Evolutionary conservation across 2,329 filamentous ascomycete genomes (phyloP).

Genomic region (Fusarium brachygibbosum): DNA sequence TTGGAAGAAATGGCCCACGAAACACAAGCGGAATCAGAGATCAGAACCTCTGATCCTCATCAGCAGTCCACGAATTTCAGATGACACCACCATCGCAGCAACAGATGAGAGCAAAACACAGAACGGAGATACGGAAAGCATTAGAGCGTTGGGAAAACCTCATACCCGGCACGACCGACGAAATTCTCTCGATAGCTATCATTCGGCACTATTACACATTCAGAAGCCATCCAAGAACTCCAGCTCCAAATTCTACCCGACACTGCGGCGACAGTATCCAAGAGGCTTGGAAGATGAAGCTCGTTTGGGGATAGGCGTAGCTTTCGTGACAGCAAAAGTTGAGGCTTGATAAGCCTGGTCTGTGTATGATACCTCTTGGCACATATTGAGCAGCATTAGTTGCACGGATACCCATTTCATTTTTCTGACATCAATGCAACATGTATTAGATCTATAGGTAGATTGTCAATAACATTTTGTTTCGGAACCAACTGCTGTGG

Average conservation of each 20-base stretch:
- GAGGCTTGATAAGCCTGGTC: background rate
- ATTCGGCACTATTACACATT: conserved; percentile 4
- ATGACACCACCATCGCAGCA: background rate
- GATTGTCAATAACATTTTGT: background rate
- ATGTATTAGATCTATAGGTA: background rate
- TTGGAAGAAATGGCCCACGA: background rate
- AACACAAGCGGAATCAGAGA: background rate
- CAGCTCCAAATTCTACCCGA: background rate
- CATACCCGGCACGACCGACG: background rate
- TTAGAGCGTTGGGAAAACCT: background rate
- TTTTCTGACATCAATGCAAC: background rate
- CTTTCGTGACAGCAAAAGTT: background rate
- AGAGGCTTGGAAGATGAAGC: conserved; percentile 7
- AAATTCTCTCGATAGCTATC: conserved; percentile 5
- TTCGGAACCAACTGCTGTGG: background rate
- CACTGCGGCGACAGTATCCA: background rate
- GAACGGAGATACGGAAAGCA: background rate
- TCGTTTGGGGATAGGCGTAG: background rate
- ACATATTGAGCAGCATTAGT: too few relatives aligned
- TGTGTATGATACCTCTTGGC: fast-evolving
- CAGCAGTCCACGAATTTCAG: background rate
- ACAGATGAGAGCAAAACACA: background rate
- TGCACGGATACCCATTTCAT: background rate
- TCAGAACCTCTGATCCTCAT: background rate
- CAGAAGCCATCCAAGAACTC: background rate